Evolutionary conservation across 1,284 basidiomycete species (phyloP).

Genomic region (Psilocybe mexicana): DNA sequence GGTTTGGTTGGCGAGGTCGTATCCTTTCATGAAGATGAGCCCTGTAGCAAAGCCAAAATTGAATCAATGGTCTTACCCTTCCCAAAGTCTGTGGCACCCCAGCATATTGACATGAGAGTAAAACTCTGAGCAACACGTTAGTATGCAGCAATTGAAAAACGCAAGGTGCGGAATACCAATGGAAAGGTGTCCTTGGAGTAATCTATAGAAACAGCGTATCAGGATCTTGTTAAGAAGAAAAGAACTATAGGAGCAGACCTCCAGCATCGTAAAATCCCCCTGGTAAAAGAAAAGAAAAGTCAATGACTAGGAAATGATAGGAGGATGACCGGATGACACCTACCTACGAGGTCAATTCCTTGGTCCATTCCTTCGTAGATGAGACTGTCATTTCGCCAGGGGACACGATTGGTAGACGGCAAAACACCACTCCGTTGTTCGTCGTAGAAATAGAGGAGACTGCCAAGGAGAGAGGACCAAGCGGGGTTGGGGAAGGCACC

Average conservation of each 20-base stretch:
- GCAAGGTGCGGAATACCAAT: conserved; percentile 45
- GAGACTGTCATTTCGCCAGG: conserved; percentile 85
- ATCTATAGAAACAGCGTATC: conserved; percentile 42
- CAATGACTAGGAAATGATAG: not conserved
- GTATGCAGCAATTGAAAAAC: not conserved
- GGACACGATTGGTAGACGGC: conserved; percentile 69
- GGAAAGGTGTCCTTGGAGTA: conserved; percentile 89
- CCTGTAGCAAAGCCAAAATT: not conserved
- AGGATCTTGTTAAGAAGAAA: not conserved
- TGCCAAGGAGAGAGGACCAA: conserved; percentile 80
- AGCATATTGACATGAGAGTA: conserved; percentile 80
- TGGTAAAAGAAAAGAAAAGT: conserved; percentile 15
- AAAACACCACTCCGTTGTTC: conserved; percentile 84
- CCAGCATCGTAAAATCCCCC: conserved; percentile 91
- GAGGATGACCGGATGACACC: conserved; percentile 1
- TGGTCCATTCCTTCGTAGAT: conserved; percentile 77
- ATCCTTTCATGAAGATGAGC: conserved; percentile 47
- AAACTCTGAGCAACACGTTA: conserved; percentile 51
- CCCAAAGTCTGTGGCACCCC: conserved; percentile 86
- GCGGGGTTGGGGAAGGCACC: conserved; percentile 64
- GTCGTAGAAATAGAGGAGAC: conserved; percentile 88
- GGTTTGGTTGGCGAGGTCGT: conserved; percentile 82
- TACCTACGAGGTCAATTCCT: conserved; percentile 72
- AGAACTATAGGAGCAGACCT: conserved; percentile 41
- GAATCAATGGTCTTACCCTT: conserved; percentile 45